Evolutionary conservation across 2,329 filamentous ascomycete species (phyloP).

Genomic region (Venturia aucupariae): DNA sequence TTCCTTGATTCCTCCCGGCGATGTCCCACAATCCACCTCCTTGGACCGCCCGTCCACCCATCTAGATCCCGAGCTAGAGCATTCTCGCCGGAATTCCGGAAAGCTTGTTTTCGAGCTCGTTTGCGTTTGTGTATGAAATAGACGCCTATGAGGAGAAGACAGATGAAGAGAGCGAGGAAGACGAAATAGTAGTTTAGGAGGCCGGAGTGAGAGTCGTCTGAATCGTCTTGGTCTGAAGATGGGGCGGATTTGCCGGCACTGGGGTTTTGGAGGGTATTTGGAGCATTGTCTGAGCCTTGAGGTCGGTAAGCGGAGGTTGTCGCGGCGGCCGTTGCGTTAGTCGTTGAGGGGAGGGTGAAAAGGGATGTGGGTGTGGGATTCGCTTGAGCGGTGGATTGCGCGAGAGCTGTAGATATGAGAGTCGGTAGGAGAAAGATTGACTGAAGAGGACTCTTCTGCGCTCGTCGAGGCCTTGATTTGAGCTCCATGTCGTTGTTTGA

Average conservation of each 20-base stretch:
- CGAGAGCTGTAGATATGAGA: background rate
- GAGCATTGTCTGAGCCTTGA: background rate
- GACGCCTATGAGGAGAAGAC: slow-evolving; percentile 32
- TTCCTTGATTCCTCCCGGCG: slow-evolving; percentile 21
- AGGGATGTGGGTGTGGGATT: background rate
- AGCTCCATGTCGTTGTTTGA: background rate
- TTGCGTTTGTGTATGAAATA: slow-evolving; percentile 39
- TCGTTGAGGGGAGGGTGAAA: background rate
- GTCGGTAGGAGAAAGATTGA: background rate
- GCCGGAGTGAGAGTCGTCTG: slow-evolving; percentile 15
- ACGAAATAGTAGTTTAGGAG: slow-evolving; percentile 45
- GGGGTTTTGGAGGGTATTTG: background rate
- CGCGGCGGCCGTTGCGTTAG: background rate
- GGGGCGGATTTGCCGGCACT: background rate
- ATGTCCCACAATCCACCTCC: slow-evolving; percentile 16
- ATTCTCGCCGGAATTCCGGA: slow-evolving; percentile 23
- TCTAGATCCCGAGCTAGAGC: slow-evolving; percentile 30
- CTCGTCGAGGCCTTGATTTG: background rate
- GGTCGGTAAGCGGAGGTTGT: slow-evolving; percentile 3
- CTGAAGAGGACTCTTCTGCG: background rate
- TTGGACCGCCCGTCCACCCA: slow-evolving; percentile 22
- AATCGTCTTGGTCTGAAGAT: background rate
- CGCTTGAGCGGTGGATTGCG: background rate
- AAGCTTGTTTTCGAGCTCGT: slow-evolving; percentile 25
- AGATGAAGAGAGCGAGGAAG: slow-evolving; percentile 45